phyloP scores from a whole-genome alignment of 2,329 filamentous ascomycete genomes.

The Claviceps fusiformis region DNA sequence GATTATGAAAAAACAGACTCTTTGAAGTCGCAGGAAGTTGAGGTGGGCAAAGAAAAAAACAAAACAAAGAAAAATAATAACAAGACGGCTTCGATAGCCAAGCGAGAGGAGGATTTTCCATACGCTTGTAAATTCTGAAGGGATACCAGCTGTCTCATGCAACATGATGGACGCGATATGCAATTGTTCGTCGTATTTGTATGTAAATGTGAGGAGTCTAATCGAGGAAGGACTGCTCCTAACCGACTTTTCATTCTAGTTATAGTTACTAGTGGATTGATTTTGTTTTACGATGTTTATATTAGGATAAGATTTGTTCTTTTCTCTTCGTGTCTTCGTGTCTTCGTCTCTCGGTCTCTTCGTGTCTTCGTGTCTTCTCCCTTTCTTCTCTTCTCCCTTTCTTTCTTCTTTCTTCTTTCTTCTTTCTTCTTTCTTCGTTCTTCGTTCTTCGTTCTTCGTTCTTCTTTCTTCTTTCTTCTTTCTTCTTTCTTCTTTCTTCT shows the following conservation, averaged over 20 bases:
- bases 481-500: no score
- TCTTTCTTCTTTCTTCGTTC: no score
- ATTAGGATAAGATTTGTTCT: no score
- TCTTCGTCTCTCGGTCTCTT: no score
- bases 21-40: neutral
- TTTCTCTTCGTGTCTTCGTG: no score
- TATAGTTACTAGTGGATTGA: neutral
- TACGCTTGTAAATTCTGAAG: neutral
- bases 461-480: no score
- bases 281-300: neutral
- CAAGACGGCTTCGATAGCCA: neutral
- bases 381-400: no score
- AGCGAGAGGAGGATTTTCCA: neutral
- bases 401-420: no score
- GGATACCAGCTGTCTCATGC: neutral
- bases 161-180: neutral
- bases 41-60: no score
- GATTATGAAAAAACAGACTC: conserved; percentile 4
- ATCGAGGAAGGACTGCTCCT: neutral
- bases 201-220: neutral
- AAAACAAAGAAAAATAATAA: no score
- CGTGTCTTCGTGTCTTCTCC: no score
- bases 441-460: no score
- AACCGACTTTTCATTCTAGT: neutral
- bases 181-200: neutral